Evolutionary conservation across 306 rosid species (phyloP), one percentile per base, ranked within the genome.

Genomic region (Argentina anserina): DNA sequence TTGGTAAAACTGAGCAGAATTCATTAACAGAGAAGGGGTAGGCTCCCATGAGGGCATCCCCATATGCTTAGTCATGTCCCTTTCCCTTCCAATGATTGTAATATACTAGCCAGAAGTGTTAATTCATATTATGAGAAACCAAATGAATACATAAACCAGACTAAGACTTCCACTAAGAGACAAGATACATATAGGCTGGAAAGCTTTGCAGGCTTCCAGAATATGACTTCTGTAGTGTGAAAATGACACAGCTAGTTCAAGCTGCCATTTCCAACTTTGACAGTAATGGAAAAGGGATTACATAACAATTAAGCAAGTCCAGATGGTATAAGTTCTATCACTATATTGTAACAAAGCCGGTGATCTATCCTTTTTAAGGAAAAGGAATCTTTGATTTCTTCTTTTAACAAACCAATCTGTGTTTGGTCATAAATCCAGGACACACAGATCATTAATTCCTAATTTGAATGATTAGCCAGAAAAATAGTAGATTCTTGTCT

Each of bases 181-280:
- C 73, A 65, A 46, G 70, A 69, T 21, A 43, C 12, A 23, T 50
- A 34, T 25, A 50, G 67, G 75, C 81, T 80, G 81, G 81, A 67
- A 81, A 81, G 67, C 55, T 81, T 49, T 29, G 70, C 47, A 60
- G 64, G 37, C 21, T 67, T 67, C 60, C 43, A 46, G 26, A 43
- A n/a, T 17, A 18, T 18, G 21, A 53, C 73, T 64, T 63, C 50
- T 53, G 58, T 39, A 42, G 14, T 9, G 20, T 49, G 66, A 29
- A 79, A 28, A 23, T 73, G 40, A 21, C 67, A 69, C 40, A 33
- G 49, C 31, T 25, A 70, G 65, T 45, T 50, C n/a, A 70, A 36
- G 73, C 64, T 55, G 65, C 75, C 65, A 70, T 37, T 9, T 20
- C 56, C 67, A 75, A 55, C 70, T 26, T 65, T 45, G 63, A 80